Evolutionary conservation across 192 early-diverging fungal genomes (phyloP), one percentile per base, ranked within the genome.

Genomic region (Umbelopsis vinacea): DNA sequence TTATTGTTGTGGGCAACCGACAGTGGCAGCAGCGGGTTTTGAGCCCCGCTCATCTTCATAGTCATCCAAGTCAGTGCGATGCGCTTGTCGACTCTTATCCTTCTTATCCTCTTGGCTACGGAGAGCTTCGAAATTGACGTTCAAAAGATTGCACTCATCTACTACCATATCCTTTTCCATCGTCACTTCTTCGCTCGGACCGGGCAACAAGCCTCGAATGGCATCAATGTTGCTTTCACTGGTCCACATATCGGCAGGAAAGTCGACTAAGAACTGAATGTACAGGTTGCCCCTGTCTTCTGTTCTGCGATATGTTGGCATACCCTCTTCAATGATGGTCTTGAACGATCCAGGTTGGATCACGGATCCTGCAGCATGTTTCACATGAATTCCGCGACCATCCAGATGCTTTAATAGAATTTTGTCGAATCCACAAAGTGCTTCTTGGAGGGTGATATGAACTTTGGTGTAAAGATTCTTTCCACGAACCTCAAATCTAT

Each of bases 221-320:
- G 35, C 15, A 37, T 63, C 86, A 78, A 96, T 87, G 53, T 89
- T 82, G 70, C 85, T 83, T 50, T 86, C 79, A 19, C 83, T 73
- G 54, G 90, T 83, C 90, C 92, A 96, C 87, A 94, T 91, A 66
- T 85, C 60, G 29, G 69, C 17, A 5, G 97, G 97, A 91, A 98
- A 98, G 68, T 87, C 87, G 72, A 98, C 86, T 52, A 91, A 90
- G 77, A 98, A 97, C 74, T 92, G 91, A 79, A 97, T 80, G 79
- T 91, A 96, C 45, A 98, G 80, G 86, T 94, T 93, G 68, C 97
- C 97, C 67, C 88, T 88, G 81, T 95, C 89, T 82, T 89, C 87
- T 80, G 88, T 85, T 17, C 86, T 79, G 78, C 92, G 92, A 83
- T 92, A 89, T 70, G 87, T 89, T 66, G 97, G 97, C 94, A 98